Conservation (phyloP, 345 rosid genomes). For the Crucihimalaya himalaica region DNA sequence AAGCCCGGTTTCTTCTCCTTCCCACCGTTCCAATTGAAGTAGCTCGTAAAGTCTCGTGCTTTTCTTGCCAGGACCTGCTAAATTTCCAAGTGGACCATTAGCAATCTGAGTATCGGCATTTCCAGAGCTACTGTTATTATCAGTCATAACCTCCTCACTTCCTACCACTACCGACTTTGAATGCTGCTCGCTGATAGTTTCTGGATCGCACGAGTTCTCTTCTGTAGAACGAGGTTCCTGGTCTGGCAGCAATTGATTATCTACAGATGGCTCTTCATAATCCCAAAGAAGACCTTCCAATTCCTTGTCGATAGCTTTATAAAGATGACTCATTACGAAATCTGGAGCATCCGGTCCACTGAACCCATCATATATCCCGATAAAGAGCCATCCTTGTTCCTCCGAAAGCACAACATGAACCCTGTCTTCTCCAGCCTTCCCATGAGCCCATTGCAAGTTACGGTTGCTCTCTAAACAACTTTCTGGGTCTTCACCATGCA, state of each 20-base stretch:
- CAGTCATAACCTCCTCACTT: constrained; percentile 34
- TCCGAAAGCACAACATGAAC: constrained; percentile 98
- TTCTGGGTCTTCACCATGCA: constrained; percentile 57
- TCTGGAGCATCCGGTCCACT: constrained; percentile 99
- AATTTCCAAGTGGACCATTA: constrained; percentile 47
- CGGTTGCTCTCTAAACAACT: constrained; percentile 62
- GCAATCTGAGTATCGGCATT: constrained; percentile 37
- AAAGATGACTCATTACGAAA: constrained; percentile 83
- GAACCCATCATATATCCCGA: constrained; percentile 98
- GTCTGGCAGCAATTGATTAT: constrained; percentile 45
- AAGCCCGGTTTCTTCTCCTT: constrained; percentile 39
- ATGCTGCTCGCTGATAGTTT: constrained; percentile 38
- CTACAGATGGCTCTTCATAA: constrained; percentile 59
- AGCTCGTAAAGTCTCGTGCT: constrained; percentile 87
- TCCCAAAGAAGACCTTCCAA: constrained; percentile 93
- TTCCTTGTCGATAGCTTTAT: constrained; percentile 84
- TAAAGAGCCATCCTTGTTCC: constrained; percentile 95
- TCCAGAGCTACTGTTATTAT: constrained; percentile 31
- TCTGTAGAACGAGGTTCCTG: constrained; percentile 40
- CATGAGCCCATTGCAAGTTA: constrained; percentile 98
- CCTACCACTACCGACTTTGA: constrained; percentile 53
- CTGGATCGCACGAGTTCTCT: constrained; percentile 44
- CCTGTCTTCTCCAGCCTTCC: constrained; percentile 98
- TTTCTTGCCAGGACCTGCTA: constrained; percentile 61
- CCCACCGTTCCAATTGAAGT: constrained; percentile 72